Percentiles rank a stretch among this genome's conserved stretches.
Evolutionary conservation across 257 asterid genomes (phyloP).

Genomic region (Gentiana dahurica): DNA sequence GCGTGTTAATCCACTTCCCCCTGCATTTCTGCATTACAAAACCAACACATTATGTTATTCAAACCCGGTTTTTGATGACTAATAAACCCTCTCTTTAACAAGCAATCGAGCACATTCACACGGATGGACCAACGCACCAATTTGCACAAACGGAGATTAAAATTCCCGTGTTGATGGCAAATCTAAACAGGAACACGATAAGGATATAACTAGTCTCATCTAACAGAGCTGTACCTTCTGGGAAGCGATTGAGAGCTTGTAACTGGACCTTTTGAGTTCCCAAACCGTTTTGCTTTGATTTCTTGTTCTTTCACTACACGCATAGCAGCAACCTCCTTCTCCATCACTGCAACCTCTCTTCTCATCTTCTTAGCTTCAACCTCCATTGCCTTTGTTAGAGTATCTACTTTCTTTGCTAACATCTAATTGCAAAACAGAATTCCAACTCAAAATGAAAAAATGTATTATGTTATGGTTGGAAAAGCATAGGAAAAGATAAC

Average conservation of each 20-base stretch:
- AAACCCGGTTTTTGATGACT: neutral
- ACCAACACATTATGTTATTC: conserved; percentile 2
- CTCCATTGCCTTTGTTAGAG: conserved; percentile 95
- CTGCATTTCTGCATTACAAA: conserved; percentile 43
- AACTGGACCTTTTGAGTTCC: conserved; percentile 46
- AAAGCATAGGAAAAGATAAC: conserved; percentile 11
- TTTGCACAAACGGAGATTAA: too few relatives aligned
- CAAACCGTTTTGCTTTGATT: conserved; percentile 57
- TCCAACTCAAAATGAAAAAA: conserved; percentile 10
- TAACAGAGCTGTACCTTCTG: conserved; percentile 50
- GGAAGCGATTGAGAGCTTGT: conserved; percentile 67
- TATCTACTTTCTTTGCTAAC: conserved; percentile 95
- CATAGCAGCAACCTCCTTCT: conserved; percentile 98
- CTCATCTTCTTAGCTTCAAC: conserved; percentile 99
- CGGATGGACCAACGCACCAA: too few relatives aligned
- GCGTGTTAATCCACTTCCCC: conserved; percentile 68
- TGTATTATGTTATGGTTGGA: neutral
- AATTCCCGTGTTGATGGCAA: too few relatives aligned
- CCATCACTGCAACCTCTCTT: conserved; percentile 98
- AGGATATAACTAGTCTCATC: neutral
- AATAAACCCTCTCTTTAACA: too few relatives aligned
- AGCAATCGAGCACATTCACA: too few relatives aligned
- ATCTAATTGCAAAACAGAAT: conserved; percentile 34
- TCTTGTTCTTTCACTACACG: conserved; percentile 87
- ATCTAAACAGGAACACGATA: too few relatives aligned